Conservation (phyloP, 176 grass and related monocot genomes). For the Juncus effusus region DNA sequence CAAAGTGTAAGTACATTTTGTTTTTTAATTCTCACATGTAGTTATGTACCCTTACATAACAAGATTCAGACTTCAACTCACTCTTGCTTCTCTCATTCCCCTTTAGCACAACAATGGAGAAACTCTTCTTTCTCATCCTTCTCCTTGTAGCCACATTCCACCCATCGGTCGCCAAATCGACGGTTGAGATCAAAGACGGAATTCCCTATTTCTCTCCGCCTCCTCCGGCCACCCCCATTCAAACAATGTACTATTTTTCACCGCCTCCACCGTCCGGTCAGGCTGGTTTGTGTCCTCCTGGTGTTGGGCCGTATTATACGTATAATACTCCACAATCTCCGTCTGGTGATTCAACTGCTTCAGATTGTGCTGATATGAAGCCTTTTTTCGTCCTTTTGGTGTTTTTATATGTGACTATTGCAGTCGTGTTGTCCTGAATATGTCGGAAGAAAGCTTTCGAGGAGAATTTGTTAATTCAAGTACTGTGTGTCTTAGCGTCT, state of each 20-base stretch:
- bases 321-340: not conserved
- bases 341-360: not conserved
- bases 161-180: not conserved
- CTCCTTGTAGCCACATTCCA: constrained; percentile 7
- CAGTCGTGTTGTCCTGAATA: constrained; percentile 8
- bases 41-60: no score
- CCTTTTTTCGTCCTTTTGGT: not conserved
- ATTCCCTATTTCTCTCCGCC: not conserved
- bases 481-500: no score
- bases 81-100: no score
- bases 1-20: no score
- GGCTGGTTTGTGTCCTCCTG: constrained; percentile 1
- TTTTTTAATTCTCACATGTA: no score
- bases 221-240: not conserved
- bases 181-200: not conserved
- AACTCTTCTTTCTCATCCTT: constrained; percentile 10
- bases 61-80: no score
- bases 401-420: not conserved
- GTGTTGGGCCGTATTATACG: constrained; percentile 3
- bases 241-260: constrained; percentile 10
- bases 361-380: not conserved
- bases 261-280: constrained; percentile 10
- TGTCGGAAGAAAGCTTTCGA: not conserved
- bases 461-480: no score
- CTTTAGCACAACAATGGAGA: constrained; percentile 15